Evolutionary conservation across 1,284 basidiomycete species (phyloP).

Genomic region (Pseudozyma sp.): DNA sequence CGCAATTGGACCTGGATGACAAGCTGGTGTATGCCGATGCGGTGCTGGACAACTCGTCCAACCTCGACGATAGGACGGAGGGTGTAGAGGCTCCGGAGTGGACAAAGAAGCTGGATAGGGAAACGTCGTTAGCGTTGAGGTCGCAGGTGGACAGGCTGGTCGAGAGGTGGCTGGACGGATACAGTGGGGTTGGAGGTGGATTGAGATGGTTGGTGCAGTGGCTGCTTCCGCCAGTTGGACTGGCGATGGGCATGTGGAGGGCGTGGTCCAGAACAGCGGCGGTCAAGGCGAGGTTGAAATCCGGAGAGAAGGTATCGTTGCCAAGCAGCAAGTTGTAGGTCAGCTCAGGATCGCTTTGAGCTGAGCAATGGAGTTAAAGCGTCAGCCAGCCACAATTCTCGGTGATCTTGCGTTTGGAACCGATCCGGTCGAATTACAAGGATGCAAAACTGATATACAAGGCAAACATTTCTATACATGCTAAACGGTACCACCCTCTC

Average conservation of each 20-base stretch:
- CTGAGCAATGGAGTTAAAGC: no score
- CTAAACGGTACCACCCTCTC: neutral
- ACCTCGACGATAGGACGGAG: slow-evolving; percentile 64
- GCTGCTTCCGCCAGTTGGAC: slow-evolving; percentile 82
- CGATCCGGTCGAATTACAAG: neutral
- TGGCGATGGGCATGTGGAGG: slow-evolving; percentile 68
- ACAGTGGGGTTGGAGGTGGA: slow-evolving; percentile 74
- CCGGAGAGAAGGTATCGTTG: slow-evolving; percentile 12
- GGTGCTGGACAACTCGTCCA: slow-evolving; percentile 89
- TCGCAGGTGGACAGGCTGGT: slow-evolving; percentile 79
- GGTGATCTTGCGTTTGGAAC: neutral
- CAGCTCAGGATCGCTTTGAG: neutral
- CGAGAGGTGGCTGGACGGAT: slow-evolving; percentile 70
- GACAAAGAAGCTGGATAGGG: slow-evolving; percentile 17
- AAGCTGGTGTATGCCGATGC: slow-evolving; percentile 87
- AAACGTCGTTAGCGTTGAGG: slow-evolving; percentile 66
- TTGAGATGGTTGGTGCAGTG: slow-evolving; percentile 78
- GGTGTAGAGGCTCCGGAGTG: slow-evolving; percentile 16
- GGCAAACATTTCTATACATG: neutral
- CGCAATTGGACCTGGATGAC: slow-evolving; percentile 82
- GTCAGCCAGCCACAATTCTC: no score
- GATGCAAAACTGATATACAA: neutral
- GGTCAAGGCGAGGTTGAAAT: slow-evolving; percentile 29
- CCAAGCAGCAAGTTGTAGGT: slow-evolving; percentile 31
- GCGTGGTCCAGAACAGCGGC: slow-evolving; percentile 22